These are phyloP conservation scores for Gaeumannomyces tritici DNA, from an alignment of 2,329 filamentous ascomycete species.

Conservation along the genomic window DNA sequence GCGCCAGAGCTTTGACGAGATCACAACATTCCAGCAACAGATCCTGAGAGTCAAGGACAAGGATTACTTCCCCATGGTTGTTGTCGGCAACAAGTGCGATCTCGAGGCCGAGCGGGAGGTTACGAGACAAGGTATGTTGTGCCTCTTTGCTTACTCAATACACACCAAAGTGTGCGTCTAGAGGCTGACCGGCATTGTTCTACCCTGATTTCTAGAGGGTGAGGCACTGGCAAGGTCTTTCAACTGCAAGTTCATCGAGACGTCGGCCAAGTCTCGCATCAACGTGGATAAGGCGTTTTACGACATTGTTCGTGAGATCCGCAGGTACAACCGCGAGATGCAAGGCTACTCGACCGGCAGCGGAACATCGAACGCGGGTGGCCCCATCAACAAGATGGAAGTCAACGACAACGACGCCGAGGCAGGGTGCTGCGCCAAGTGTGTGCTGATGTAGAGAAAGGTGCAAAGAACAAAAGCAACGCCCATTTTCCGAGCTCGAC, in stretches of 20 bases:
- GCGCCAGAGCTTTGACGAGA: conserved; percentile 95
- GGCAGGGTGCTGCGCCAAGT: conserved; percentile 75
- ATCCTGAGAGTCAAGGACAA: conserved; percentile 98
- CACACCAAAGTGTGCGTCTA: not conserved
- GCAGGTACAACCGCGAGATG: conserved; percentile 98
- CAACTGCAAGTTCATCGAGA: conserved; percentile 98
- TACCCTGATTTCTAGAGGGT: conserved; percentile 57
- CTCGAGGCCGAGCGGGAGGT: conserved; percentile 87
- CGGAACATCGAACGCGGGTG: conserved; percentile 51
- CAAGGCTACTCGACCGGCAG: conserved; percentile 71
- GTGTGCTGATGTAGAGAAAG: conserved; percentile 63
- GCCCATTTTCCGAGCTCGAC: not conserved
- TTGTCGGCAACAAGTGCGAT: conserved; percentile 99
- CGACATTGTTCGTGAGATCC: conserved; percentile 95
- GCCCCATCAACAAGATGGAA: conserved; percentile 66
- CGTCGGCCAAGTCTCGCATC: conserved; percentile 93
- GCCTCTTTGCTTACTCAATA: too few species aligned
- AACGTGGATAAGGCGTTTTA: conserved; percentile 99
- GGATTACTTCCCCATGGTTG: conserved; percentile 99
- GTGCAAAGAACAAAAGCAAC: not conserved
- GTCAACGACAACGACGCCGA: conserved; percentile 60
- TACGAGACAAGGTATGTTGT: conserved; percentile 69
- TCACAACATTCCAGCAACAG: conserved; percentile 97
- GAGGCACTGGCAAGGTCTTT: conserved; percentile 78
- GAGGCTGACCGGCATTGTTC: not conserved